Evolutionary conservation across 306 rosid species (phyloP).

Genomic region (Gillenia trifoliata): DNA sequence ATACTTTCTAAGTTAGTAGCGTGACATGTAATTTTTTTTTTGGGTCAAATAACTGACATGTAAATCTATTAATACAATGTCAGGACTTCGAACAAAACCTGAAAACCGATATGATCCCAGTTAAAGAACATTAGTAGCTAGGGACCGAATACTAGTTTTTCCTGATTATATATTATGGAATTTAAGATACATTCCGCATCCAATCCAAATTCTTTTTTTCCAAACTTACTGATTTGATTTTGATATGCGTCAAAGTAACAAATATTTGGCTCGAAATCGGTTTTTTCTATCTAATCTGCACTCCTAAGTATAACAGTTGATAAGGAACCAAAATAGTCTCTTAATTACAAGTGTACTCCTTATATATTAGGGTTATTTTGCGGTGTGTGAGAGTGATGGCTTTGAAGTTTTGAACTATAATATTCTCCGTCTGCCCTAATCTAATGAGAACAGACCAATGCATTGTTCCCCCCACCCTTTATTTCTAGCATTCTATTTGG

Average conservation of each 20-base stretch:
- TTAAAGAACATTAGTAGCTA: too few relatives aligned
- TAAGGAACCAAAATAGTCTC: not conserved
- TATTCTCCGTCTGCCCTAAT: not conserved
- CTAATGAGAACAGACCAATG: not conserved
- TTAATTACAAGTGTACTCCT: not conserved
- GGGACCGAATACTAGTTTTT: too few relatives aligned
- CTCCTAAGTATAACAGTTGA: not conserved
- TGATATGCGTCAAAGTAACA: not conserved
- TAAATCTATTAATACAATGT: too few relatives aligned
- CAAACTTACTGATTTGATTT: not conserved
- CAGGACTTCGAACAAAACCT: too few relatives aligned
- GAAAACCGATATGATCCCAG: too few relatives aligned
- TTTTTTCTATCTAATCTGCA: not conserved
- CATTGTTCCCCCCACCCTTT: too few relatives aligned
- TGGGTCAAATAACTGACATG: too few relatives aligned
- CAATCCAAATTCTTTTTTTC: not conserved
- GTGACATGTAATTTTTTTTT: too few relatives aligned
- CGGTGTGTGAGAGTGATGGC: not conserved
- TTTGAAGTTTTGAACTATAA: not conserved
- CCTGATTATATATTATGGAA: too few relatives aligned
- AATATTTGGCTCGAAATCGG: not conserved
- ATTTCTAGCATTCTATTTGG: constrained; percentile 1
- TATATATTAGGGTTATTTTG: not conserved
- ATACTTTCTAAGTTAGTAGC: too few relatives aligned
- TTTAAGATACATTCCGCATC: not conserved